phyloP scores from a whole-genome alignment of 345 rosid genomes.

The Heritiera fomes region DNA sequence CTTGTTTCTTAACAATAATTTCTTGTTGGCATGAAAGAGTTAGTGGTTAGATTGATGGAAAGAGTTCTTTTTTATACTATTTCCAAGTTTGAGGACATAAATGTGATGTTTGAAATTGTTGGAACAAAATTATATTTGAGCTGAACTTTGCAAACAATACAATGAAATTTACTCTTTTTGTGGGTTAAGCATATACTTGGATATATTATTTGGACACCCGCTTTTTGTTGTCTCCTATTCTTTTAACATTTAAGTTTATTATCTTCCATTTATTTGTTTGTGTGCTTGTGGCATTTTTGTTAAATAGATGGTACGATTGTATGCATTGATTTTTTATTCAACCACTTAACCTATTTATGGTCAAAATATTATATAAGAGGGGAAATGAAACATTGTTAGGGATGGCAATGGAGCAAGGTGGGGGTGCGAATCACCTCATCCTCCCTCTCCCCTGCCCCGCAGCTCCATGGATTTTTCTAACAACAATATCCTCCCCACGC shows the following conservation, averaged over 20 bases:
- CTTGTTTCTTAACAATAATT: background rate
- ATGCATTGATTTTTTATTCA: slow-evolving; percentile 13
- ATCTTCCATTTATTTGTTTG: background rate
- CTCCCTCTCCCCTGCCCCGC: background rate
- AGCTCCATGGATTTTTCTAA: background rate
- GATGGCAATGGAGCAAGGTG: background rate
- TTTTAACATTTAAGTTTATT: background rate
- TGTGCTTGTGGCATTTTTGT: slow-evolving; percentile 1
- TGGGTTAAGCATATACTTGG: background rate
- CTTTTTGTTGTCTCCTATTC: background rate
- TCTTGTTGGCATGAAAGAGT: background rate
- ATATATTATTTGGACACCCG: background rate
- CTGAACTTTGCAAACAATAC: too few species aligned
- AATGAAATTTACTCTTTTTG: background rate
- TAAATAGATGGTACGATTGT: background rate
- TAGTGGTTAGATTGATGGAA: background rate
- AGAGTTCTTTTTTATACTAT: background rate
- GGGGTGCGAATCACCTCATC: background rate
- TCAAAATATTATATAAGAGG: background rate
- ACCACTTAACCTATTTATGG: background rate
- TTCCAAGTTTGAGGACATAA: background rate
- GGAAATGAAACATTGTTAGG: background rate
- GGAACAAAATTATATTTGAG: too few species aligned
- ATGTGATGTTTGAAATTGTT: background rate
- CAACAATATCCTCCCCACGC: background rate